Conservation (phyloP, 768 basidiomycete genomes). For the Collybiopsis luxurians region DNA sequence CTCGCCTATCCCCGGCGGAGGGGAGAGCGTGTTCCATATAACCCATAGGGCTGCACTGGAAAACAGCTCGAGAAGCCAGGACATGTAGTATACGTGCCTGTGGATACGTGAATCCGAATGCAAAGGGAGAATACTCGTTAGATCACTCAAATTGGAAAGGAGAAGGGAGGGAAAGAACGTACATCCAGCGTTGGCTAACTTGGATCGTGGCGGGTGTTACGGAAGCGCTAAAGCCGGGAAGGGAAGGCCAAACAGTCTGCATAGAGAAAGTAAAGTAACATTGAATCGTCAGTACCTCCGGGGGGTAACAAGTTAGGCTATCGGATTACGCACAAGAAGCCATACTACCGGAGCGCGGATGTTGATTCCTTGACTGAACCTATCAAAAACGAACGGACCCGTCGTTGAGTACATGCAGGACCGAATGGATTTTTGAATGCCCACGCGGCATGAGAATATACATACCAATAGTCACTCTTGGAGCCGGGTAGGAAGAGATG, state of each 20-base stretch:
- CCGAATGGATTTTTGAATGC: not conserved
- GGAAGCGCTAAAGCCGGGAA: conserved; percentile 25
- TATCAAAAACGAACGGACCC: not conserved
- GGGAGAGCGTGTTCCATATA: conserved; percentile 19
- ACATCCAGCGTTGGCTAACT: conserved; percentile 22
- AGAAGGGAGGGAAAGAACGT: conserved; percentile 3
- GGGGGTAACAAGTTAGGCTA: not conserved
- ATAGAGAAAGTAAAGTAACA: not conserved
- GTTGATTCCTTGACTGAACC: conserved; percentile 21
- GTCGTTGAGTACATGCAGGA: too few relatives aligned
- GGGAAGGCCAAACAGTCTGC: conserved; percentile 27
- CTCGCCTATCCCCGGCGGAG: conserved; percentile 21
- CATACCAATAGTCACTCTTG: conserved; percentile 27
- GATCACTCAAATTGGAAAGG: not conserved
- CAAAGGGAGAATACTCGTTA: not conserved
- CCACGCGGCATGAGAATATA: not conserved
- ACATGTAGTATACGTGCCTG: conserved; percentile 24
- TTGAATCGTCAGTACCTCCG: not conserved
- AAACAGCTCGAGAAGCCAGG: conserved; percentile 22
- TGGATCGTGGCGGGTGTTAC: conserved; percentile 14
- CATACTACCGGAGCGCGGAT: conserved; percentile 22
- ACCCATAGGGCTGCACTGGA: conserved; percentile 22
- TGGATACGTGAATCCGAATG: not conserved
- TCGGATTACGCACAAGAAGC: conserved; percentile 19
- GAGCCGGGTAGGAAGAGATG: conserved; percentile 24